These are phyloP conservation scores for Ogataea siamensis DNA, from an alignment of 805 yeast species.

Conservation along the genomic window DNA sequence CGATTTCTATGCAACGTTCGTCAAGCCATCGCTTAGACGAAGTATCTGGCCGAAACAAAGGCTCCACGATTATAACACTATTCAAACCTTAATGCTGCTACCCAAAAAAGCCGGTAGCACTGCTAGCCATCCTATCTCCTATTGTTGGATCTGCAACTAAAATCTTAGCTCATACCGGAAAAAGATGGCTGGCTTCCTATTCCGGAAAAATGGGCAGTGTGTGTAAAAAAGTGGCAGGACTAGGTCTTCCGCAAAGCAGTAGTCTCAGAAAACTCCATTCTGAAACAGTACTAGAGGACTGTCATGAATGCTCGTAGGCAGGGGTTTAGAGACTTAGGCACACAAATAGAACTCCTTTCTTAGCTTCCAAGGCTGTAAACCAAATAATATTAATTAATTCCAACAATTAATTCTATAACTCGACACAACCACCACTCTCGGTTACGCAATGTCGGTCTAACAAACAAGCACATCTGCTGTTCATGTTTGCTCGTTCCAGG, in stretches of 20 bases:
- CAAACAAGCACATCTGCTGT: too few relatives aligned
- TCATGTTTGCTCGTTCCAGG: too few relatives aligned
- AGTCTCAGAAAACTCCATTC: background rate
- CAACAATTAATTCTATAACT: too few relatives aligned
- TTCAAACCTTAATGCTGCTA: background rate
- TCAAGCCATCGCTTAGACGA: background rate
- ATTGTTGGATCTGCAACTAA: constrained; percentile 9
- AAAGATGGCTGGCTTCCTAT: constrained; percentile 12
- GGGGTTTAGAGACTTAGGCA: background rate
- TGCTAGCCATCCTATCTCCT: constrained; percentile 7
- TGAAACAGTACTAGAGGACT: constrained; percentile 1
- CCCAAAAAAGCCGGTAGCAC: constrained; percentile 3
- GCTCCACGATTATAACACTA: background rate
- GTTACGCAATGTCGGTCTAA: too few relatives aligned
- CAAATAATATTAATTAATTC: too few relatives aligned
- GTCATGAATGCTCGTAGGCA: background rate
- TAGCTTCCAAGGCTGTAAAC: too few relatives aligned
- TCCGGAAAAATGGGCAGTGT: constrained; percentile 7
- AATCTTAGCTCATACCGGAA: constrained; percentile 3
- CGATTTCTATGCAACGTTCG: background rate
- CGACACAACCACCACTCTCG: too few relatives aligned
- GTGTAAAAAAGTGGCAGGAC: constrained; percentile 5
- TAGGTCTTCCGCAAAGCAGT: background rate
- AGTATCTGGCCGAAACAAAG: constrained; percentile 1
- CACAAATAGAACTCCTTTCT: too few relatives aligned